Conservation (phyloP, 306 rosid species). For the Prunus davidiana region DNA sequence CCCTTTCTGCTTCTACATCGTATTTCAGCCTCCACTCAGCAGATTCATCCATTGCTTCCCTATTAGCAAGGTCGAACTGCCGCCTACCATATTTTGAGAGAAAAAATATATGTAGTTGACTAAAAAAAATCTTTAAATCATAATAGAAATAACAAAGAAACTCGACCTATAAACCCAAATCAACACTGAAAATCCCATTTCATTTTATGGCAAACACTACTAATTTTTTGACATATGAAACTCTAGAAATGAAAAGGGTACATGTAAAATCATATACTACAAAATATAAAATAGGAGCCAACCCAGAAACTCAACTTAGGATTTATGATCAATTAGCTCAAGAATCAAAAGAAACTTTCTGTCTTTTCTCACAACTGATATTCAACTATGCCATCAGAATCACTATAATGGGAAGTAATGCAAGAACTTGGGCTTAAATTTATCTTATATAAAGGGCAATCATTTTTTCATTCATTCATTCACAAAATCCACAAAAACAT, state of each 20-base stretch:
- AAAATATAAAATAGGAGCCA: not conserved
- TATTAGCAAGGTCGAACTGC: constrained; percentile 73
- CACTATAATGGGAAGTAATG: no score
- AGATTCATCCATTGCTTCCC: constrained; percentile 90
- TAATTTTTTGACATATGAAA: not conserved
- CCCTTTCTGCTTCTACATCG: constrained; percentile 55
- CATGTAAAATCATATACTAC: no score
- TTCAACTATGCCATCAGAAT: no score
- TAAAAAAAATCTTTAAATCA: not conserved
- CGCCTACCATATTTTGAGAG: constrained; percentile 35
- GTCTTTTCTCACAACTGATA: not conserved
- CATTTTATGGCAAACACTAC: not conserved
- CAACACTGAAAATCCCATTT: not conserved
- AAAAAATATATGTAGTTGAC: not conserved
- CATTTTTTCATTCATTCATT: not conserved
- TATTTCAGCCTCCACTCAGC: constrained; percentile 91
- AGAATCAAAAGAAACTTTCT: not conserved
- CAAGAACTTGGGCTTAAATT: not conserved
- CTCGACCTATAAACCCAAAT: not conserved
- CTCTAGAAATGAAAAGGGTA: no score
- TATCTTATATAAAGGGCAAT: not conserved
- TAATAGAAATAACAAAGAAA: not conserved
- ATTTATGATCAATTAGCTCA: not conserved
- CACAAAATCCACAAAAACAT: not conserved
- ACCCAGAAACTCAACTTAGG: not conserved